Base-by-base conservation (phyloP, 306 rosid genomes). In the Astragalus glycyphyllos region DNA sequence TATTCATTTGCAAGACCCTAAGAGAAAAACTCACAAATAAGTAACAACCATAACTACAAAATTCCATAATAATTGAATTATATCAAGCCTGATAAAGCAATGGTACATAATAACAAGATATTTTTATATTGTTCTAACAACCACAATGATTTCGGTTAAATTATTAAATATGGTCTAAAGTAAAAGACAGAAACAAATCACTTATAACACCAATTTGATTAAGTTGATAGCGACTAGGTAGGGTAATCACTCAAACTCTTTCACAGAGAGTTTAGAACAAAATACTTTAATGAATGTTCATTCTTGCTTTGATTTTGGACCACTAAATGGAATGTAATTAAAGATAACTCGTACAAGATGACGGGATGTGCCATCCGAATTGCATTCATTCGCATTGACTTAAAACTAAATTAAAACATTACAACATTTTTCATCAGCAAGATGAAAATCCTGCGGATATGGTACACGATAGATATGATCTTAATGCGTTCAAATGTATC, bases 291-390 rank as follows among this genome's bases (percentile, higher is more conserved):
- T n/a, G n/a, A n/a, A n/a, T n/a, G n/a, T n/a, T n/a, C n/a, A n/a
- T n/a, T 80, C 82, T 86, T 80, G 77, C 74, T 6, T 61, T 44
- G 26, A 71, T 49, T 54, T 48, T 14, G 45, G 16, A 46, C 61
- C 44, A 42, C 57, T 29, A 29, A 7, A 12, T 55, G 15, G 42
- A 41, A 69, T 55, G 15, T 34, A 41, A 69, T 13, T 63, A 47
- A 10, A 29, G 47, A 64, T 37, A 38, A 20, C 23, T 20, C 23
- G 23, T 20, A 20, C 23, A 20, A 20, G 23, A 20, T 20, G 23
- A 20, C 23, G 2, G 23, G 73, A 65, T n/a, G 11, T 0, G 56
- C 45, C 47, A 31, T 41, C 8, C 15, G 23, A 32, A 59, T 42
- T 42, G 5, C 34, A 48, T 11, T 26, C 32, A 31, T 58, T 38